Base-by-base conservation (phyloP, 108 stramenopile species). In the Cyclostephanos invisitatus region DNA sequence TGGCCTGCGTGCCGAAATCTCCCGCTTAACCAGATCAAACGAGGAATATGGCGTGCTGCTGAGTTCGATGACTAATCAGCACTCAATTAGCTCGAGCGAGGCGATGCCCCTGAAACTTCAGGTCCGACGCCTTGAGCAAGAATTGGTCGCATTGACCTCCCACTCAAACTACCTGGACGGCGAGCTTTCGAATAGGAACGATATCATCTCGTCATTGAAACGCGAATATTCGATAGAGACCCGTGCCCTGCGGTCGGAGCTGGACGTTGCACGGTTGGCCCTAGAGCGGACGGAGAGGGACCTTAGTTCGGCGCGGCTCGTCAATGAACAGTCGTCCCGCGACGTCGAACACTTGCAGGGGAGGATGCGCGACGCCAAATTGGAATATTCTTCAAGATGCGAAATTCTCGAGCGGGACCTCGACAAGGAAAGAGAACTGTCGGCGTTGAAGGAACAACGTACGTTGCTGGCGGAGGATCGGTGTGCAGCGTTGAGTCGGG, bases 51-150 rank as follows among this genome's bases (percentile, higher is more conserved):
- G 69, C 20, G 63, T 73, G 15, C 72, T 83, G 42, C 22, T 95
- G 8, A 68, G 74, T 15, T 68, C 78, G 29, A 72, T 84, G 64
- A 81, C 89, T 61, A 74, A 80, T 17, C 62, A 87, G 54, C 42
- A 75, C 29, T 86, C 89, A 47, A 58, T 89, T 3, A 74, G 76
- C 14, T 74, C 87, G 15, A 87, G 89, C 2, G 71, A 84, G 29
- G 79, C 85, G 14, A 75, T 90, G 21, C 94, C 94, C 2, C 70
- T 95, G 2, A 64, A 80, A 55, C 84, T 86, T 42, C 82, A 95
- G 74, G 71, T 70, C 10, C 78, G 89, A 49, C 84, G 94, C 8
- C 68, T 91, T 10, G 73, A 82, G 46, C 85, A 82, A 32, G 94
- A 95, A 82, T 58, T 92, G 11, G 87, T 88, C 14, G 68, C 83